These are phyloP conservation scores for Plantago lanceolata DNA, from an alignment of 305 asterid species.

Conservation along the genomic window DNA sequence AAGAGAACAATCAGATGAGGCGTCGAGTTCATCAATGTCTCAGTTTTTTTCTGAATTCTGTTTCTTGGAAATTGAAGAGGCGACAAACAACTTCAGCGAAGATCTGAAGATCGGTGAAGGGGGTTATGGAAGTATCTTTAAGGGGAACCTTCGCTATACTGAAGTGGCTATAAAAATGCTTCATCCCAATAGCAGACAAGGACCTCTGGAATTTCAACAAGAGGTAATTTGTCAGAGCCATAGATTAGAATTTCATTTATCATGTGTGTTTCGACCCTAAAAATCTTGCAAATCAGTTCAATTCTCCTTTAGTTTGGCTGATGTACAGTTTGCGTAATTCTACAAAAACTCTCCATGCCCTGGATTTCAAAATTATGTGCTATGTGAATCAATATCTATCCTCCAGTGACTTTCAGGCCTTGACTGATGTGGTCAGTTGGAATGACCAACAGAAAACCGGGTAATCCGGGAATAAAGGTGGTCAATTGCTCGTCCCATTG, in stretches of 20 bases:
- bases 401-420: no score
- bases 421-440: no score
- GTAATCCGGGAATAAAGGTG: no score
- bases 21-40: constrained; percentile 45
- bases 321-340: constrained; percentile 5
- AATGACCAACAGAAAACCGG: no score
- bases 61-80: constrained; percentile 70
- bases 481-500: no score
- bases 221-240: constrained; percentile 47
- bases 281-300: not conserved
- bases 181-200: constrained; percentile 67
- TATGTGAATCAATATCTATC: no score
- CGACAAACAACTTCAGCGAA: constrained; percentile 58
- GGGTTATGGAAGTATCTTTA: constrained; percentile 73
- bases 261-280: not conserved
- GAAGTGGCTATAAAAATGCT: constrained; percentile 80
- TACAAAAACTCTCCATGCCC: no score
- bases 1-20: constrained; percentile 44
- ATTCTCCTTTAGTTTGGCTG: not conserved
- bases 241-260: not conserved
- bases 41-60: constrained; percentile 66
- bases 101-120: constrained; percentile 80
- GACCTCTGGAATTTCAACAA: constrained; percentile 74
- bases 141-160: constrained; percentile 69
- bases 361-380: no score